phyloP scores from a whole-genome alignment of 441 rosid genomes.

The Gossypium davidsonii region DNA sequence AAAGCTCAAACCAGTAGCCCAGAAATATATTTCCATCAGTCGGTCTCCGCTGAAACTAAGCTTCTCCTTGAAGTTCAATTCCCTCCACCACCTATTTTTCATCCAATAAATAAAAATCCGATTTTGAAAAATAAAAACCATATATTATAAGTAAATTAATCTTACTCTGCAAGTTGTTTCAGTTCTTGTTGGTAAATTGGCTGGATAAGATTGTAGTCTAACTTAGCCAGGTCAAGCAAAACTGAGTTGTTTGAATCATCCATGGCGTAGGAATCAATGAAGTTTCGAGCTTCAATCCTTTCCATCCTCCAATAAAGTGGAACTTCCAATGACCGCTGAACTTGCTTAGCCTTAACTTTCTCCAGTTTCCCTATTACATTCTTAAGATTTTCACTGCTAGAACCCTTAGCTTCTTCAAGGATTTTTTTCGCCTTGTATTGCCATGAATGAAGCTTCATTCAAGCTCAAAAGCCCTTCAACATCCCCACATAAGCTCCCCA shows the following conservation, averaged over 20 bases:
- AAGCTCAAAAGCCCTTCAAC: background rate
- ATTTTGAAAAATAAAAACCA: background rate
- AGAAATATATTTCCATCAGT: slow-evolving; percentile 12
- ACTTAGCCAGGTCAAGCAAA: slow-evolving; percentile 10
- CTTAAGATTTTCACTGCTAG: background rate
- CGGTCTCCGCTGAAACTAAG: slow-evolving; percentile 6
- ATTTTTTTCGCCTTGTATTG: background rate
- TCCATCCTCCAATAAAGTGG: slow-evolving; percentile 9
- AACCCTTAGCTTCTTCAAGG: slow-evolving; percentile 7
- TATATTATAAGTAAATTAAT: background rate
- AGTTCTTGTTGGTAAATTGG: slow-evolving; percentile 8
- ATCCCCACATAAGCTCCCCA: background rate
- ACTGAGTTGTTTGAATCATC: background rate
- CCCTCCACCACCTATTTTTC: slow-evolving; percentile 7
- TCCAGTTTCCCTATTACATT: background rate
- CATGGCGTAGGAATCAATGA: background rate
- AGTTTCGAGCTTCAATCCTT: slow-evolving; percentile 1
- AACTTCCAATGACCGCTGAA: background rate
- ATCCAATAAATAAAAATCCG: background rate
- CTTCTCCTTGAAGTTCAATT: slow-evolving; percentile 13
- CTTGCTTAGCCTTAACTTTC: background rate
- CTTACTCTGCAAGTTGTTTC: slow-evolving; percentile 6
- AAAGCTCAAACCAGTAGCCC: slow-evolving; percentile 4
- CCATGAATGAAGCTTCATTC: slow-evolving; percentile 8
- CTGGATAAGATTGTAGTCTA: slow-evolving; percentile 4